Evolutionary conservation across 1,284 basidiomycete species (phyloP), one percentile per base, ranked within the genome.

Genomic region (Irpex rosettiformis): DNA sequence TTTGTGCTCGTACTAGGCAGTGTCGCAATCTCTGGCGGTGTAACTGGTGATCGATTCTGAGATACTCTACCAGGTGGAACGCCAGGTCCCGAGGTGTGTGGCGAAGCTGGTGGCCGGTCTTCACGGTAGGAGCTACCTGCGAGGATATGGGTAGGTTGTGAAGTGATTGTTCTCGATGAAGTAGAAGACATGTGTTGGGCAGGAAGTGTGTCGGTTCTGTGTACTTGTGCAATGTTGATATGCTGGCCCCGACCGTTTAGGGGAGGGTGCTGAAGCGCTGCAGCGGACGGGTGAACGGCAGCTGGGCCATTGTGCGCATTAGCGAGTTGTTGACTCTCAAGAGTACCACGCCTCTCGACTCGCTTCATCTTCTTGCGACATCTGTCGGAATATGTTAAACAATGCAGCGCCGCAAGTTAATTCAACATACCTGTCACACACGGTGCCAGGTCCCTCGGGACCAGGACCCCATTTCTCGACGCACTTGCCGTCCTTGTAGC

Each of bases 391-490:
- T 51, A 37, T 29, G 22, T 48, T 22, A 54, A 8, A 6, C 22
- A 45, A 52, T 51, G 49, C 22, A 45, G 48, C 30, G n/a, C 42
- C 10, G 10, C 51, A 28, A 52, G 37, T 57, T 43, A 22, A 30
- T 28, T 13, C 21, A 13, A 73, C 80, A 61, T 67, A 85, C 79
- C 88, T 75, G 76, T 92, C 90, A 67, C 90, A 92, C 0, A 92
- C 90, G 0, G 89, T 92, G 22, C 90, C 90, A 47, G 89, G 89
- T 0, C 90, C 89, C 72, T 87, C 82, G 53, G 89, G 89, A 1
- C 90, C 90, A 13, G 90, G 90, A 2, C 89, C 90, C 90, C 90
- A 92, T 70, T 92, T 92, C 68, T 92, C 90, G 48, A 92, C 88
- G 67, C 90, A 92, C 67, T 91, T 91, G 16, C 86, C 86, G 11